Conservation (phyloP, 2,329 filamentous ascomycete species). For the Alternaria brassicae region DNA sequence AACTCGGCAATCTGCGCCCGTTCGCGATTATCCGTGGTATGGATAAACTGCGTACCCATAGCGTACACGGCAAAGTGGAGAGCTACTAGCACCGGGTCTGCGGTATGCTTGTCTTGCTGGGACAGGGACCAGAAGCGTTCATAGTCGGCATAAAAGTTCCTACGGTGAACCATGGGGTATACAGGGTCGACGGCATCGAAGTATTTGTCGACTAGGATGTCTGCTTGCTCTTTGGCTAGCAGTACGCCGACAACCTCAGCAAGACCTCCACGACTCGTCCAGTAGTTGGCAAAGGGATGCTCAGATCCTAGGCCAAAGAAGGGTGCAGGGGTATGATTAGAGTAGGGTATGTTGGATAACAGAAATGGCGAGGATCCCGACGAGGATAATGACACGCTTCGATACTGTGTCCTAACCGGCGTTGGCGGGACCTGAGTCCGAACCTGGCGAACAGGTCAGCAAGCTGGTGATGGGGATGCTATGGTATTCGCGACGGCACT, state of each 20-base stretch:
- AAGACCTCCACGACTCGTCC: conserved; percentile 79
- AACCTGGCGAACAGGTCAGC: conserved; percentile 26
- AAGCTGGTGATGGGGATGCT: background rate
- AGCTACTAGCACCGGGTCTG: conserved; percentile 73
- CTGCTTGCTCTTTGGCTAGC: conserved; percentile 76
- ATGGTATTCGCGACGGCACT: conserved; percentile 1
- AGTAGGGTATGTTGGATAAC: conserved; percentile 76
- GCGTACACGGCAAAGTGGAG: conserved; percentile 80
- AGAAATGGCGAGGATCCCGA: conserved; percentile 60
- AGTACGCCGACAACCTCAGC: conserved; percentile 77
- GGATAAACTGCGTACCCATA: conserved; percentile 79
- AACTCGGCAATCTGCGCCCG: conserved; percentile 80
- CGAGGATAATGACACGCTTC: conserved; percentile 48
- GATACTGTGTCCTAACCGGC: conserved; percentile 39
- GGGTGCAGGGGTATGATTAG: conserved; percentile 73
- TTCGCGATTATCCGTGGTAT: conserved; percentile 63
- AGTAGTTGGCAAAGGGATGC: conserved; percentile 83
- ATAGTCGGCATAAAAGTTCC: conserved; percentile 79
- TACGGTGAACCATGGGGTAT: conserved; percentile 79
- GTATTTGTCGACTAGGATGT: conserved; percentile 67
- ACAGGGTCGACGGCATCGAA: conserved; percentile 74
- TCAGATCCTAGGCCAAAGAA: conserved; percentile 82
- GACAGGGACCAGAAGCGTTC: conserved; percentile 76
- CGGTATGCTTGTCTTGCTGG: conserved; percentile 63
- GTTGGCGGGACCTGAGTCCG: conserved; percentile 37